These are phyloP conservation scores for Suillus fuscotomentosus DNA, from an alignment of 768 basidiomycete genomes.

Conservation along the genomic window DNA sequence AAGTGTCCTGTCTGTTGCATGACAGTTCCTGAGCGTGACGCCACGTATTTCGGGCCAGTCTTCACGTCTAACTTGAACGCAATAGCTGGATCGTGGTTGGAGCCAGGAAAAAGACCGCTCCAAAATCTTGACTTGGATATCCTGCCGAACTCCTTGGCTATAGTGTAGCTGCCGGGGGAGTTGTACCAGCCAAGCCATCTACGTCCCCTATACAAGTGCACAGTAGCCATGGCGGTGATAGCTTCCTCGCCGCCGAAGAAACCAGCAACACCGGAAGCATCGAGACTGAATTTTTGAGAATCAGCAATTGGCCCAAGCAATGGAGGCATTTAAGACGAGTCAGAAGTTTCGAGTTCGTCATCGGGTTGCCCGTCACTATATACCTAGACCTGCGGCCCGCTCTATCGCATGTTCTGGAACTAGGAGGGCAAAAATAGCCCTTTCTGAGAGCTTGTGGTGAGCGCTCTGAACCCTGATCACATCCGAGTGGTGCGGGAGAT, in stretches of 20 bases:
- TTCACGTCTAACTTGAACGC: constrained; percentile 26
- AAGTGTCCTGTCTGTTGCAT: constrained; percentile 20
- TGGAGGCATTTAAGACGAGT: constrained; percentile 11
- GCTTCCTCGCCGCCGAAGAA: constrained; percentile 35
- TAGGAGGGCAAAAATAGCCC: neutral
- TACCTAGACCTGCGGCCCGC: neutral
- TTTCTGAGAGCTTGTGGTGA: neutral
- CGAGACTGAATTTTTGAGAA: constrained; percentile 18
- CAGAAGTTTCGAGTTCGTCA: too few species aligned
- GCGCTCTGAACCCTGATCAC: neutral
- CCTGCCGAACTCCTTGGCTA: constrained; percentile 28
- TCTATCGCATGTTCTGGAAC: neutral
- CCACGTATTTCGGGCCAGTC: constrained; percentile 26
- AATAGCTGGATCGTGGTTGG: constrained; percentile 16
- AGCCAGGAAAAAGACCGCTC: constrained; percentile 24
- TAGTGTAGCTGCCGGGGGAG: constrained; percentile 28
- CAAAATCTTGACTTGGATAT: constrained; percentile 26
- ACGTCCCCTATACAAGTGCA: constrained; percentile 26
- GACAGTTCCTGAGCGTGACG: constrained; percentile 21
- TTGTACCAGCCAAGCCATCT: constrained; percentile 38
- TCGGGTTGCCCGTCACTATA: too few species aligned
- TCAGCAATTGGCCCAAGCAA: constrained; percentile 9
- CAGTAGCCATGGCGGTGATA: constrained; percentile 27
- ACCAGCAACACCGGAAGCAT: constrained; percentile 30
- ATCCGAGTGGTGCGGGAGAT: neutral